Base-by-base conservation (phyloP, 2,329 filamentous ascomycete species). In the Xylaria sp. region DNA sequence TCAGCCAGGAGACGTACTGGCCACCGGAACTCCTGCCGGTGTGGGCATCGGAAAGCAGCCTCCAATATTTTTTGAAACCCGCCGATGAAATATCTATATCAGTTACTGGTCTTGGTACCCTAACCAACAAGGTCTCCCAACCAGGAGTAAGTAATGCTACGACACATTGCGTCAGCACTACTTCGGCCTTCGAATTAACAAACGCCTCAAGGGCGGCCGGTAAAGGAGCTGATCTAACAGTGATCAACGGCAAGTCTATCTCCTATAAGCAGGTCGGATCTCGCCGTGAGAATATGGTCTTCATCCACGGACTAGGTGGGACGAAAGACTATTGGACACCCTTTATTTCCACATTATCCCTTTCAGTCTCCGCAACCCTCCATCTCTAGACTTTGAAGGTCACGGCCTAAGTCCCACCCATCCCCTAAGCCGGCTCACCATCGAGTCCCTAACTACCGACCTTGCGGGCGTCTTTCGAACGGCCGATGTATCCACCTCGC, bases 341-440 rank as follows among this genome's bases (percentile, higher is more conserved):
- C 0, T 65, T 70, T 10, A 66, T 66, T 29, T 42, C 57, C 23
- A 35, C 13, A 4, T 12, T 66, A 6, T 59, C 61, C 5, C 65
- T 68, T 6, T 29, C 53, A 1, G 35, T 44, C 1, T 44, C 25
- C 1, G 51, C 47, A 1, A 60, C 35, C 16, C 62, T 70, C 10
- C 69, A 66, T 25, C 54, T 70, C 3, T 70, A 68, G 69, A 70
- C 37, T 57, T 69, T 44, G 69, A 70, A 58, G 69, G 69, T 3
- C 69, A 69, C 50, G 65, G 69, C 13, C 42, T 70, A 6, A 68
- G 61, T 18, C 69, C 69, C 3, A 70, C 62, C 1, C 65, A 68
- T 12, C 69, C 69, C n/a, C 54, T 70, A 9, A 63, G 59, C 66
- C 27, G 53, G 27, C n/a, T 70, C 29, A 70, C 42, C 27, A 63